phyloP scores from a whole-genome alignment of 129 eudicot species.

The Sambucus nigra region DNA sequence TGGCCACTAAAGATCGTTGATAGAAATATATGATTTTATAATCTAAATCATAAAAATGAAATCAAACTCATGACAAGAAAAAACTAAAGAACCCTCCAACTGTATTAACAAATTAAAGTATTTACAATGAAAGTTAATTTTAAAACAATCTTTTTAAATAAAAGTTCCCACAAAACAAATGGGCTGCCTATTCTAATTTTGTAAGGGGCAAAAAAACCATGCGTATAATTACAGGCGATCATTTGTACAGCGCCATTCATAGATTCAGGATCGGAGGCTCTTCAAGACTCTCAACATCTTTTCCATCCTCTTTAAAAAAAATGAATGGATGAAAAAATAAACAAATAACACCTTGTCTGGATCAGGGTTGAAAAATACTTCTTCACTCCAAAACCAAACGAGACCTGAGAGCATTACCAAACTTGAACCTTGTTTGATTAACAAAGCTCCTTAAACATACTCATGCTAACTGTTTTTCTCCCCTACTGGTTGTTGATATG shows the following conservation, averaged over 20 bases:
- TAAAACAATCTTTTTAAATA: too few species aligned
- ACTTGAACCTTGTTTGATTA: neutral
- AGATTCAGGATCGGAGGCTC: neutral
- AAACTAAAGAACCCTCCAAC: too few species aligned
- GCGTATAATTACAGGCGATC: neutral
- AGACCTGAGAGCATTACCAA: neutral
- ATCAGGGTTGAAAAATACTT: too few species aligned
- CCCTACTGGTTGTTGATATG: slow-evolving; percentile 13
- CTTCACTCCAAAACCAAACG: neutral
- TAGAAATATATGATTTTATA: too few species aligned
- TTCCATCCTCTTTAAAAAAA: neutral
- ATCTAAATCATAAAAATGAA: too few species aligned
- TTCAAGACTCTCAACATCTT: neutral
- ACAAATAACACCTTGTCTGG: neutral
- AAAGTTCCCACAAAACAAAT: neutral
- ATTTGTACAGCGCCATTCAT: neutral
- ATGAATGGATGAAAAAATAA: neutral
- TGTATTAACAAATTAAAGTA: neutral
- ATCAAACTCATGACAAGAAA: neutral
- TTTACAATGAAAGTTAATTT: neutral
- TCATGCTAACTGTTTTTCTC: slow-evolving; percentile 8
- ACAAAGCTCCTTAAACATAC: neutral
- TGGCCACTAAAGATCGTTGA: too few species aligned
- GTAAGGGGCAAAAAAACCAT: neutral
- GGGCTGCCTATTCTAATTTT: neutral